phyloP scores from a whole-genome alignment of 345 rosid genomes.

The Anastatica hierochuntica region DNA sequence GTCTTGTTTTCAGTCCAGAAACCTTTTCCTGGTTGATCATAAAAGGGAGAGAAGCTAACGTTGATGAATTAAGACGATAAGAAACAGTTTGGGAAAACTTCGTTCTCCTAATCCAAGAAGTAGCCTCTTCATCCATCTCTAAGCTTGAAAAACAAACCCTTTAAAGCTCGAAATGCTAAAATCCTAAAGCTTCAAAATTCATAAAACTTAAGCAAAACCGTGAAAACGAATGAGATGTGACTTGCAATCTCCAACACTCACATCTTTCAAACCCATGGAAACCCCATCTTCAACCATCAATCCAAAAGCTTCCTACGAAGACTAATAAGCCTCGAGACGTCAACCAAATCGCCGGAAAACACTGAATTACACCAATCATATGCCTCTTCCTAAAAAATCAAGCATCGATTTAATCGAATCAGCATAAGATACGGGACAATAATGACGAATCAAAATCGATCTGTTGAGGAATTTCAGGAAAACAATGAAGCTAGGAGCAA shows the following conservation, averaged over 20 bases:
- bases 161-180: conserved; percentile 21
- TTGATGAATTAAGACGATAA: conserved; percentile 61
- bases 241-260: conserved; percentile 26
- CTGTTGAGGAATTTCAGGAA: no score
- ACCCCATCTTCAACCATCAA: conserved; percentile 13
- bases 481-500: conserved; percentile 2
- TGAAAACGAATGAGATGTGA: conserved; percentile 21
- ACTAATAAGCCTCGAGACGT: conserved; percentile 12
- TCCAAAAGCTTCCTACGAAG: conserved; percentile 8
- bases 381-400: conserved; percentile 22
- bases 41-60: conserved; percentile 40
- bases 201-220: conserved; percentile 31
- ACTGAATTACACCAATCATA: conserved; percentile 36
- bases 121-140: conserved; percentile 60
- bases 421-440: background rate
- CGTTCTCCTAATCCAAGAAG: conserved; percentile 87
- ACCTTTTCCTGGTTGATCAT: conserved; percentile 28
- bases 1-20: conserved; percentile 37
- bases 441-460: background rate
- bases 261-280: conserved; percentile 14
- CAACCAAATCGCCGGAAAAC: conserved; percentile 42
- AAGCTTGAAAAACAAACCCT: background rate
- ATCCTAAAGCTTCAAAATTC: conserved; percentile 11
- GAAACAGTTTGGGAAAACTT: conserved; percentile 83
- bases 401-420: conserved; percentile 3